A percentile compares a stretch with the other conserved stretches of the same genome.
These are phyloP conservation scores for Macrophomina tecta DNA, from an alignment of 2,329 filamentous ascomycete genomes.

Conservation along the genomic window DNA sequence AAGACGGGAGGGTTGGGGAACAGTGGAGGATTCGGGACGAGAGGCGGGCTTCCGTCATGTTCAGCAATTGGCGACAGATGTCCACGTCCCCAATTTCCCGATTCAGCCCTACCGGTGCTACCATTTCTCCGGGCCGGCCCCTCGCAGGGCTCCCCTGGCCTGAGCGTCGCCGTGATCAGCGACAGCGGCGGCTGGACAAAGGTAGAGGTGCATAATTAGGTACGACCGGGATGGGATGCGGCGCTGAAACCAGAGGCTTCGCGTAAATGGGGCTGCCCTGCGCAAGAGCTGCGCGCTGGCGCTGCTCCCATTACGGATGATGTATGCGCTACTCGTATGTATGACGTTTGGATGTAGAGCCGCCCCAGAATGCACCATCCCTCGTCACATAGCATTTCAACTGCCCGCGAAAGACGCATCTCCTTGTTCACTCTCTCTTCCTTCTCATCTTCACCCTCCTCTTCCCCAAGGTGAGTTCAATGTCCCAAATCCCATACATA, in stretches of 20 bases:
- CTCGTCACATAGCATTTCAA: not conserved
- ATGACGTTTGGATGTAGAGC: slow-evolving; percentile 12
- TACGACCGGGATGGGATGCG: not conserved
- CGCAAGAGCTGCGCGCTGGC: not conserved
- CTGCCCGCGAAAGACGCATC: not conserved
- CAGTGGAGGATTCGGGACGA: not conserved
- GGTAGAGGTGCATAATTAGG: not conserved
- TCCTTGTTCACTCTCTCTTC: not conserved
- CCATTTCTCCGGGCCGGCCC: slow-evolving; percentile 5
- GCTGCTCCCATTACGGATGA: not conserved
- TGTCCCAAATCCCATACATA: not conserved
- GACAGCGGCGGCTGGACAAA: not conserved
- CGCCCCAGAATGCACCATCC: not conserved
- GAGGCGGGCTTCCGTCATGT: slow-evolving; percentile 9
- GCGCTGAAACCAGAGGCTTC: not conserved
- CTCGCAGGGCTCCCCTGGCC: not conserved
- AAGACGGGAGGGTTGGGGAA: not conserved
- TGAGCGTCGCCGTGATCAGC: not conserved
- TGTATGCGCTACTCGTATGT: slow-evolving; percentile 8
- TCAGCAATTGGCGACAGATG: slow-evolving; percentile 10
- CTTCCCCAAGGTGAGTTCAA: not conserved
- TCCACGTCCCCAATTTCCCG: slow-evolving; percentile 22
- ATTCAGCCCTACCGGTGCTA: slow-evolving; percentile 26
- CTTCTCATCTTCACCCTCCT: not conserved
- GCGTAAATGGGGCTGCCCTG: not conserved